These are phyloP conservation scores for Rhazya stricta DNA, from an alignment of 257 asterid genomes.

Conservation along the genomic window DNA sequence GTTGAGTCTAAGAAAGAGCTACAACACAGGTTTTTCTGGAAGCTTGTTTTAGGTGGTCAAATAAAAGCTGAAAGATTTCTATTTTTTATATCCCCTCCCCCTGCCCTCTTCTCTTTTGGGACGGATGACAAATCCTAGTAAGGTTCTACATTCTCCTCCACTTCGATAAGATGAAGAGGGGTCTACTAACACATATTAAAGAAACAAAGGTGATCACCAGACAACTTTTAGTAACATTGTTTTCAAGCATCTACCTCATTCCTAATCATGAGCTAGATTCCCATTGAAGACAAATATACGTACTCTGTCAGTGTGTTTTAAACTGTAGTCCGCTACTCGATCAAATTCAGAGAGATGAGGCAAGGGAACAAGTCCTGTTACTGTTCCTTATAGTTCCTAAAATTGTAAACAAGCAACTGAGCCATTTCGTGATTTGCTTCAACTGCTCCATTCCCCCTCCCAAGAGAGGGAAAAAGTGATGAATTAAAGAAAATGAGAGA, in stretches of 20 bases:
- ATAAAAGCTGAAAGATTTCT: neutral
- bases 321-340: too few relatives aligned
- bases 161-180: neutral
- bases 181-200: neutral
- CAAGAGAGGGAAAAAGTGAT: too few relatives aligned
- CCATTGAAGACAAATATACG: neutral
- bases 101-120: neutral
- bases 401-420: neutral
- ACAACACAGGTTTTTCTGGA: constrained; percentile 45
- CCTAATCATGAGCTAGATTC: neutral
- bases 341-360: too few relatives aligned
- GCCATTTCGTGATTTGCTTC: neutral
- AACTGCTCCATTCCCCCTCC: neutral
- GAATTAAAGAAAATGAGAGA: neutral
- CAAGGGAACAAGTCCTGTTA: neutral
- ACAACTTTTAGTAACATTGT: neutral
- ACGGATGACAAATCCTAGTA: neutral
- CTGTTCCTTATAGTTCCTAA: neutral
- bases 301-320: too few relatives aligned
- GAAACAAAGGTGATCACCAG: neutral
- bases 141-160: neutral
- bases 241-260: neutral
- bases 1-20: constrained; percentile 62
- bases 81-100: neutral
- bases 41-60: neutral